Conservation (phyloP, 768 basidiomycete genomes). For the Tylopilus vinaceipallidus region DNA sequence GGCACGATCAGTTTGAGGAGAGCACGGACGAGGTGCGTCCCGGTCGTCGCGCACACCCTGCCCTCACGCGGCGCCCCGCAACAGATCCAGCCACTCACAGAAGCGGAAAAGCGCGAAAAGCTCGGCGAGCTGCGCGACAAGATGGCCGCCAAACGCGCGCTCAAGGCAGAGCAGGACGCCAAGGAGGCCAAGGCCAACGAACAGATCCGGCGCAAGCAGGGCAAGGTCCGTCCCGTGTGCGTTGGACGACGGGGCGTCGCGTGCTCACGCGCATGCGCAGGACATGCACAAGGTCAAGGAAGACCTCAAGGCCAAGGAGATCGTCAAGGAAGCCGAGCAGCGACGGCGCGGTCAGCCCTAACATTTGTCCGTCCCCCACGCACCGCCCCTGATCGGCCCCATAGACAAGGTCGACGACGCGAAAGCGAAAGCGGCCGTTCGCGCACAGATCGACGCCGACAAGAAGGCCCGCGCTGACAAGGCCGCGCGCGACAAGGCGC, state of each 20-base stretch:
- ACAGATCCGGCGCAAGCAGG: constrained; percentile 78
- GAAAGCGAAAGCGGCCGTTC: constrained; percentile 80
- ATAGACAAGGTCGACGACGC: constrained; percentile 89
- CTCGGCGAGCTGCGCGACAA: constrained; percentile 76
- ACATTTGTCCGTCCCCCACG: neutral
- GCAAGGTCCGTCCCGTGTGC: constrained; percentile 50
- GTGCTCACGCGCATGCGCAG: constrained; percentile 36
- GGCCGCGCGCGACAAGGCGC: constrained; percentile 84
- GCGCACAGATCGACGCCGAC: constrained; percentile 93
- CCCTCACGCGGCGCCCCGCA: too few species aligned
- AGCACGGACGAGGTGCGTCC: constrained; percentile 90
- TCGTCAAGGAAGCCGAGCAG: constrained; percentile 78
- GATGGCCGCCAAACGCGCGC: constrained; percentile 76
- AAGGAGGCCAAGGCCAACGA: constrained; percentile 76
- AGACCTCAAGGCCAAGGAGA: constrained; percentile 73
- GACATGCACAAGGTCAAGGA: constrained; percentile 74
- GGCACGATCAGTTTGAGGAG: constrained; percentile 95
- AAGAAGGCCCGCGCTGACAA: constrained; percentile 88
- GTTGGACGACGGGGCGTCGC: neutral
- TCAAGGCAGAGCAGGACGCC: constrained; percentile 69
- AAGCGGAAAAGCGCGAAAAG: constrained; percentile 86
- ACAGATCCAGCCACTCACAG: constrained; percentile 90
- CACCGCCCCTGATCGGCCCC: neutral
- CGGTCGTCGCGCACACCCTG: neutral
- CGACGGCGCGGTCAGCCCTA: constrained; percentile 67